Evolutionary conservation across 2,329 filamentous ascomycete species (phyloP), one percentile per base, ranked within the genome.

Genomic region (Phyllosticta citrichinensis): DNA sequence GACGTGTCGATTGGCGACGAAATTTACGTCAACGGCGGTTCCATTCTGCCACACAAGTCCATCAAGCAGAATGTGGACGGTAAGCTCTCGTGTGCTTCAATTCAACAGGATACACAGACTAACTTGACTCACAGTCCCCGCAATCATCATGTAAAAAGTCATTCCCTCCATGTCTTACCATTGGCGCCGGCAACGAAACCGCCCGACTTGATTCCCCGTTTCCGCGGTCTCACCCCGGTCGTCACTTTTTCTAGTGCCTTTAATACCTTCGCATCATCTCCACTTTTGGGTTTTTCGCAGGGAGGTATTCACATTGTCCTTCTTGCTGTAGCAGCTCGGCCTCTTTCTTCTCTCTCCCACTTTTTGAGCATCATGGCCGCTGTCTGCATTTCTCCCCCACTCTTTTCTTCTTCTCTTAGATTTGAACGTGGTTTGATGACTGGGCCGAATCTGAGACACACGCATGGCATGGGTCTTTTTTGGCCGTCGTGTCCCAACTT

Each of bases 1-100:
- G 93, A 99, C 73, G 93, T 99, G 59, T 96, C 90, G 63, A 96
- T 99, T 73, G 93, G 91, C 57, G 93, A 99, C 72, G 93, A 99
- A 79, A 91, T 99, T 68, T 97, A 97, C 77, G 94, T 97, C 76
- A 99, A 99, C 76, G 93, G 93, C 70, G 91, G 92, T 70, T 95
- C 89, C 69, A 88, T 99, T 64, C 81, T 99, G 66, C 93, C 93
- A 6, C 93, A 99, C 81, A 99, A 99, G 87, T 94, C 88, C 75
- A 97, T 99, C 83, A 97, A 97, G 84, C 85, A 87, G 70, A 99
- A 99, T 76, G 90, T 99, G 70, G 94, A 99, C 63, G 71, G 70
- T 74, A 70, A 71, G 71, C 62, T n/a, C 51, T n/a, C 14, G 17
- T 22, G 5, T n/a, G 52, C 6, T 56, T 14, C 10, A 3, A n/a